A percentile compares a stretch with the other conserved stretches of the same genome.
phyloP scores from a whole-genome alignment of 2,329 filamentous ascomycete species.

The Penicillium rolfsii region DNA sequence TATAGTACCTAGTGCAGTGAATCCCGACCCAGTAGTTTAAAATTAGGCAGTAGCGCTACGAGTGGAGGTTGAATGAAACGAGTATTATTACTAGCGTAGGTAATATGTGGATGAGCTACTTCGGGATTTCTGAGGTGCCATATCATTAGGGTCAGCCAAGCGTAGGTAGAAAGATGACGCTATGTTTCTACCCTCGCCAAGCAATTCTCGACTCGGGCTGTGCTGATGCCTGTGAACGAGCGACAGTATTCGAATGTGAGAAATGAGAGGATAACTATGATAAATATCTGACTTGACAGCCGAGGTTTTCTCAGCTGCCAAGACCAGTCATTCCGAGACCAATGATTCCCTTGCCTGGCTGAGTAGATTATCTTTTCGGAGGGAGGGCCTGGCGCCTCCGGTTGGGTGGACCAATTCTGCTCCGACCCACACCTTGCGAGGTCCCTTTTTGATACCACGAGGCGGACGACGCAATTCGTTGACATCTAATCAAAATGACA shows the following conservation, averaged over 20 bases:
- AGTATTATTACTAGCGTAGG: no score
- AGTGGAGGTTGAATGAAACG: no score
- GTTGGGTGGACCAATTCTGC: background rate
- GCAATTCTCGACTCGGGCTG: no score
- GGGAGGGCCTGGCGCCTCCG: background rate
- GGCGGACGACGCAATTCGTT: background rate
- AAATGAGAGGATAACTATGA: background rate
- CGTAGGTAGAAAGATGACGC: no score
- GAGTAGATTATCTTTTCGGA: background rate
- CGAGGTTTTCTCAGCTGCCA: background rate
- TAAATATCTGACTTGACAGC: background rate
- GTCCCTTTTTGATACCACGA: background rate
- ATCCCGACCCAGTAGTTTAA: no score
- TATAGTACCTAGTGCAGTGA: no score
- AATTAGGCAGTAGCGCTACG: no score
- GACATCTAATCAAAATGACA: background rate
- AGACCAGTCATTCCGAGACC: background rate
- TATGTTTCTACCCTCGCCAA: no score
- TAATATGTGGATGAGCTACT: no score
- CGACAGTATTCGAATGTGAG: background rate
- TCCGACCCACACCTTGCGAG: conserved; percentile 3
- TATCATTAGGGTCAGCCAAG: no score
- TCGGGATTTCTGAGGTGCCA: no score
- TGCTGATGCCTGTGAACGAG: no score
- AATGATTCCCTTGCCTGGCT: background rate